These are phyloP conservation scores for Omphalea diandra DNA, from an alignment of 441 rosid genomes.

Conservation along the genomic window DNA sequence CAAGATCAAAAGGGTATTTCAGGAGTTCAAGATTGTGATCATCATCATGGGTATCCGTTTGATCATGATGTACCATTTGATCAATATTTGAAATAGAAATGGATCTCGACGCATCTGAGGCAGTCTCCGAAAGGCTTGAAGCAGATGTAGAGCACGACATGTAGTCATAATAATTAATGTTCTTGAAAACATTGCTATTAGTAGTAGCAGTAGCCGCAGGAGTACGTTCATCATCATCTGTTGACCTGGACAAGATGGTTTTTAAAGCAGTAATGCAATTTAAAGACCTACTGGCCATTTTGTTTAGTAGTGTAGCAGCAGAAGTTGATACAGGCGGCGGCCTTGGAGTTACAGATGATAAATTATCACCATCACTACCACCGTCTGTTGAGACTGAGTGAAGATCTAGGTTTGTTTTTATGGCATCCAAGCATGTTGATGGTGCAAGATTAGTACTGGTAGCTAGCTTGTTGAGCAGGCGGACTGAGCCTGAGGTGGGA, in stretches of 20 bases:
- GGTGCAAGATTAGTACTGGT: not conserved
- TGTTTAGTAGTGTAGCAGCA: conserved; percentile 2
- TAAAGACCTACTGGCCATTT: conserved; percentile 4
- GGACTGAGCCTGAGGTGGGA: not conserved
- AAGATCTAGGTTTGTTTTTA: not conserved
- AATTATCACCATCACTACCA: not conserved
- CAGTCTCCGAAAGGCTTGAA: not conserved
- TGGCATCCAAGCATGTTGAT: not conserved
- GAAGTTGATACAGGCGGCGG: not conserved
- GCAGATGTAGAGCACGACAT: not conserved
- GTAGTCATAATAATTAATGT: not conserved
- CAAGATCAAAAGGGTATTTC: not conserved
- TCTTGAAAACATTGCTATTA: not conserved
- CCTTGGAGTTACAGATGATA: not conserved
- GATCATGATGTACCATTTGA: too few relatives aligned
- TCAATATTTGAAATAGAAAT: not conserved
- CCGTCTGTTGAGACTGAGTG: not conserved
- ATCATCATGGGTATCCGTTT: not conserved
- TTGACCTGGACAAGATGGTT: not conserved
- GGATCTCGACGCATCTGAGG: not conserved
- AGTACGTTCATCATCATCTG: not conserved
- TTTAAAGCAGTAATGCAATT: not conserved
- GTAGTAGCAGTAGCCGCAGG: not conserved
- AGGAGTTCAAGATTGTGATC: not conserved
- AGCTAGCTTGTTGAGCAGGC: not conserved